Evolutionary conservation across 2,329 filamentous ascomycete genomes (phyloP), one percentile per base, ranked within the genome.

Genomic region (Trichoderma sp.): DNA sequence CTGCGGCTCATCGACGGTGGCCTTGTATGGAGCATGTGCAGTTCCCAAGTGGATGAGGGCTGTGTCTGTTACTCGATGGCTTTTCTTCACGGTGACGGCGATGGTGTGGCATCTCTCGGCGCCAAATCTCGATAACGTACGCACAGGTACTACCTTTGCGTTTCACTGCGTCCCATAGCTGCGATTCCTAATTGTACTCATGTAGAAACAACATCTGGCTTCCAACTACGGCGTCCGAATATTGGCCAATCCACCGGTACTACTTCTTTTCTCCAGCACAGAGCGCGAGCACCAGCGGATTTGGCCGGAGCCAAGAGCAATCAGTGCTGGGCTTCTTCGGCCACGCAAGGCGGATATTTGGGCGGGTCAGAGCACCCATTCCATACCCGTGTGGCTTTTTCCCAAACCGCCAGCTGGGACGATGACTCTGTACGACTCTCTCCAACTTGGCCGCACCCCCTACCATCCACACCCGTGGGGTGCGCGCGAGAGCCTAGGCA

Each of bases 381-480:
- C 54, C 46, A 51, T 26, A 51, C 28, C 61, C 32, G 60, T 64
- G 51, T 64, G 60, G 51, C 49, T 55, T 55, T 39, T 8, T 46
- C 13, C 39, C 8, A 51, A 54, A 56, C 30, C 52, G 46, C 32
- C 39, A 32, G 52, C 30, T 59, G 37, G 52, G 37, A 49, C 54
- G 11, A 10, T 30, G 32, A 24, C 14, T 56, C 52, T 37, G 60
- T 24, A 24, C 43, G 43, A 54, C 56, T 34, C 24, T 43, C 59
- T n/a, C 30, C 43, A 16, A 18, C 18, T 34, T 39, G 34, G 51
- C 13, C 13, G 28, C 61, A 59, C 24, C 66, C 66, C 66, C 66
- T 63, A 34, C 58, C 46, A 32, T 52, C 34, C 55, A 65, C 61
- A 10, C 63, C 66, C 30, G 56, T 61, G 66, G 66, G 58, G 66